Evolutionary conservation across 768 basidiomycete genomes (phyloP).

Genomic region (Mycena capillaripes): DNA sequence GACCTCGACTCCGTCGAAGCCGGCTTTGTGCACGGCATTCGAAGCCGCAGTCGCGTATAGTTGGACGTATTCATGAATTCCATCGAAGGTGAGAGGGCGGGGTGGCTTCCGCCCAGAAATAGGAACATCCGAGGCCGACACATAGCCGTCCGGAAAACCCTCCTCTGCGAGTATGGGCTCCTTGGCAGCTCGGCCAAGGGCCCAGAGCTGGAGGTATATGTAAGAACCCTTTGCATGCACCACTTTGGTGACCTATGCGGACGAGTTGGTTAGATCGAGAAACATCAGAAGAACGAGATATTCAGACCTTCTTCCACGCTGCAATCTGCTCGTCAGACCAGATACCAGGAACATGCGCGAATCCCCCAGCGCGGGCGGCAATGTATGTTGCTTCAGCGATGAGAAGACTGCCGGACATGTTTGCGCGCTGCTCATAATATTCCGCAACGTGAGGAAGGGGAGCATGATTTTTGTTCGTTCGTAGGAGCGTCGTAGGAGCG

Average conservation of each 20-base stretch:
- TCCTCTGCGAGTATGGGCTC: not conserved
- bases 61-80: conserved; percentile 47
- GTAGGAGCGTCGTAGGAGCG: too few relatives aligned
- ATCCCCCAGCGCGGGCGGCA: conserved; percentile 44
- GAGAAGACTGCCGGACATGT: conserved; percentile 46
- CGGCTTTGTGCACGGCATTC: conserved; percentile 18
- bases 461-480: too few relatives aligned
- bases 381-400: conserved; percentile 57
- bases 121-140: not conserved
- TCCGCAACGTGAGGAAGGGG: conserved; percentile 31
- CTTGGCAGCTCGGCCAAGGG: not conserved
- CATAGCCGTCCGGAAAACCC: not conserved
- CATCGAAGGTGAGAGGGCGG: conserved; percentile 29
- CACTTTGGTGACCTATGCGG: not conserved
- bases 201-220: conserved; percentile 23
- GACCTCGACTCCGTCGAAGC: conserved; percentile 36
- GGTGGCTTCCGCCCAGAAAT: not conserved
- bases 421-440: conserved; percentile 48
- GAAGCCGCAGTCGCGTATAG: not conserved
- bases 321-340: conserved; percentile 33
- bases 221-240: conserved; percentile 14
- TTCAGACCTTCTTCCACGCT: not conserved
- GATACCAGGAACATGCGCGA: conserved; percentile 51
- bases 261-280: not conserved
- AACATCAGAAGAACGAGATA: not conserved